phyloP scores from a whole-genome alignment of 306 rosid species.

The Lagenaria siceraria region DNA sequence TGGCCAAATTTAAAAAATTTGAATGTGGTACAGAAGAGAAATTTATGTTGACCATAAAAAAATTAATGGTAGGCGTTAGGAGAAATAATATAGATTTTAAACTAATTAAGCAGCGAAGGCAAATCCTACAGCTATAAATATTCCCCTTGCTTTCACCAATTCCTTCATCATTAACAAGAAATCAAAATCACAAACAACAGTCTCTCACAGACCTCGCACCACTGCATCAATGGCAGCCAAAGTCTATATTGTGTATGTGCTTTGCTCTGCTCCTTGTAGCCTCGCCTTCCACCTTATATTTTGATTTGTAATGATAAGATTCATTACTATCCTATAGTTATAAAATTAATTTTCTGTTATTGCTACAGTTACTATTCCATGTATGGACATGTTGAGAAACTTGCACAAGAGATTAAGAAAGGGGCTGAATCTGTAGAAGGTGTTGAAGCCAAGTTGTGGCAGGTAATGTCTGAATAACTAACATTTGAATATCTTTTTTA shows the following conservation, averaged over 20 bases:
- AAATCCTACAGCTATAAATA: slow-evolving; percentile 27
- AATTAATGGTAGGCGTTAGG: too few relatives aligned
- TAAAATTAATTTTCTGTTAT: neutral
- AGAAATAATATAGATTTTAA: too few relatives aligned
- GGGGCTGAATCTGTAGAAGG: slow-evolving; percentile 91
- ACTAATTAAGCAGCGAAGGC: neutral
- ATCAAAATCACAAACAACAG: neutral
- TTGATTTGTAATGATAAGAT: too few relatives aligned
- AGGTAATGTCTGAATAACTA: slow-evolving; percentile 26
- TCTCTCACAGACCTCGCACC: neutral
- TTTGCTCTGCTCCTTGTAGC: neutral
- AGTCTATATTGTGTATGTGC: slow-evolving; percentile 80
- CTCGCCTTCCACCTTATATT: too few relatives aligned
- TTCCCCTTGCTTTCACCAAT: neutral
- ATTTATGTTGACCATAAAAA: too few relatives aligned
- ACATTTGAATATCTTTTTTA: neutral
- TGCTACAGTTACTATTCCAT: slow-evolving; percentile 75
- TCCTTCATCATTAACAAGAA: slow-evolving; percentile 21
- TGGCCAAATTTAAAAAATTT: neutral
- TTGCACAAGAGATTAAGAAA: slow-evolving; percentile 75
- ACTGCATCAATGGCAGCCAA: slow-evolving; percentile 71
- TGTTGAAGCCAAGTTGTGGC: slow-evolving; percentile 82
- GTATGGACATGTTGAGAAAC: slow-evolving; percentile 92
- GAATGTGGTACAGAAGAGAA: too few relatives aligned
- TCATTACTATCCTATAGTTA: too few relatives aligned